phyloP scores from a whole-genome alignment of 2,329 filamentous ascomycete genomes.

The Ophiosphaerella narmari region DNA sequence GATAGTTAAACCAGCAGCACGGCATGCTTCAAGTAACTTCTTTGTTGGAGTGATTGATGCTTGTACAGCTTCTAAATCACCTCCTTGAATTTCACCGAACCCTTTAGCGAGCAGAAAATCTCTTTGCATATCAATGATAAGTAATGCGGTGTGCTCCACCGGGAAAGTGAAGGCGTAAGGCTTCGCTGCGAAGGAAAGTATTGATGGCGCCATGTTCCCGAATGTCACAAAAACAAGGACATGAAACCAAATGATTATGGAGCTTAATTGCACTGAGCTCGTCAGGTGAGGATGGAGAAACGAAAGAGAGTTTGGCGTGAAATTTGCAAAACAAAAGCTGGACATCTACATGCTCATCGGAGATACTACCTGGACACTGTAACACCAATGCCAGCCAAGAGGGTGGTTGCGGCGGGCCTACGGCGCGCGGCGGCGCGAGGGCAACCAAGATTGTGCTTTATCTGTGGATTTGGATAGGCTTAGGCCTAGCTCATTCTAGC shows the following conservation, averaged over 20 bases:
- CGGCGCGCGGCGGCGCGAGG: constrained; percentile 17
- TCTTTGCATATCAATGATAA: constrained; percentile 59
- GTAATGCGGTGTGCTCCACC: constrained; percentile 52
- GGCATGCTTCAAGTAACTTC: constrained; percentile 50
- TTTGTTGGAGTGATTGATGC: constrained; percentile 48
- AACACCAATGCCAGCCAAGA: constrained; percentile 3
- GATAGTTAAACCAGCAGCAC: constrained; percentile 51
- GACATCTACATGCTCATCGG: not conserved
- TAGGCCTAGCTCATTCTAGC: constrained; percentile 4
- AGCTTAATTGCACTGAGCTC: not conserved
- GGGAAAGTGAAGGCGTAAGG: constrained; percentile 58
- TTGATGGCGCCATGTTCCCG: constrained; percentile 10
- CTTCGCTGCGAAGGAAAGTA: constrained; percentile 38
- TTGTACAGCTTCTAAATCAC: constrained; percentile 47
- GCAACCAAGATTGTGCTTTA: constrained; percentile 7
- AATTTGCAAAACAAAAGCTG: not conserved
- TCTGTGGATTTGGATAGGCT: constrained; percentile 5
- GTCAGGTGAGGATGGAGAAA: not conserved
- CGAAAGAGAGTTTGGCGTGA: constrained; percentile 1
- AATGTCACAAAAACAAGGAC: not conserved
- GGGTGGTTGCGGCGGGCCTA: constrained; percentile 15
- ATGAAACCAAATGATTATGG: constrained; percentile 4
- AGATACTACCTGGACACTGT: constrained; percentile 4
- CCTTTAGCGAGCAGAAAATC: constrained; percentile 57
- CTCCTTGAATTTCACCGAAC: constrained; percentile 58